Evolutionary conservation across 2,329 filamentous ascomycete genomes (phyloP).

Genomic region (Lachnellula hyalina): DNA sequence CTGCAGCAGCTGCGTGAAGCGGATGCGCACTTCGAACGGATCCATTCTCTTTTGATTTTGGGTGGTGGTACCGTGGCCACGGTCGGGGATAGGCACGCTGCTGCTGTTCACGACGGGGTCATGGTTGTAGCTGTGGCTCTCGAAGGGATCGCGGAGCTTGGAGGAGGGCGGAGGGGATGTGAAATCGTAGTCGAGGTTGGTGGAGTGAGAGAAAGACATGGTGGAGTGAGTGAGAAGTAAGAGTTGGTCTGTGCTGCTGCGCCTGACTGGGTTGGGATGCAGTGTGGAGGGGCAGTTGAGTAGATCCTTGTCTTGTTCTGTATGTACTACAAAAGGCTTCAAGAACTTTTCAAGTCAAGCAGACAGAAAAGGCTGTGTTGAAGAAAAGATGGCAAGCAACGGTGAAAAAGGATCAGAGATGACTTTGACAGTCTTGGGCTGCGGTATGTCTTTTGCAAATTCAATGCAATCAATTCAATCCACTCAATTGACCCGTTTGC

Average conservation of each 20-base stretch:
- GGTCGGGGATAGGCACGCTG: slow-evolving; percentile 7
- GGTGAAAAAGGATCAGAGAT: slow-evolving; percentile 37
- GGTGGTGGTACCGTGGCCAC: neutral
- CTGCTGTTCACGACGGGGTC: neutral
- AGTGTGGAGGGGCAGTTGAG: no score
- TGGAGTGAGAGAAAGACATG: neutral
- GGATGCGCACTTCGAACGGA: slow-evolving; percentile 97
- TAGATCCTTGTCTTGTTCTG: no score
- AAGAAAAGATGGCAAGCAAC: slow-evolving; percentile 11
- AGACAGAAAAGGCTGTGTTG: no score
- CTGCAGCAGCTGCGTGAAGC: slow-evolving; percentile 85
- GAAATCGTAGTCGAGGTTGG: neutral
- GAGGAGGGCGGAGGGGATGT: neutral
- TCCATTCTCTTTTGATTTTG: slow-evolving; percentile 37
- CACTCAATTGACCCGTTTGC: neutral
- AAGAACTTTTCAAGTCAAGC: no score
- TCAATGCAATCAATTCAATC: neutral
- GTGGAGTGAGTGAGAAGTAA: neutral
- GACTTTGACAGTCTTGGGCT: slow-evolving; percentile 76
- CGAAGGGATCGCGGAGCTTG: slow-evolving; percentile 1
- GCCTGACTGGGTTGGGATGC: no score
- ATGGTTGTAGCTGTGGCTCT: neutral
- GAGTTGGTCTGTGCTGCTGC: no score
- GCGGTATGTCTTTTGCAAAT: slow-evolving; percentile 51
- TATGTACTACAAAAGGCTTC: no score